Base-by-base conservation (phyloP, 352 stramenopile genomes). In the Pythium volutum region DNA sequence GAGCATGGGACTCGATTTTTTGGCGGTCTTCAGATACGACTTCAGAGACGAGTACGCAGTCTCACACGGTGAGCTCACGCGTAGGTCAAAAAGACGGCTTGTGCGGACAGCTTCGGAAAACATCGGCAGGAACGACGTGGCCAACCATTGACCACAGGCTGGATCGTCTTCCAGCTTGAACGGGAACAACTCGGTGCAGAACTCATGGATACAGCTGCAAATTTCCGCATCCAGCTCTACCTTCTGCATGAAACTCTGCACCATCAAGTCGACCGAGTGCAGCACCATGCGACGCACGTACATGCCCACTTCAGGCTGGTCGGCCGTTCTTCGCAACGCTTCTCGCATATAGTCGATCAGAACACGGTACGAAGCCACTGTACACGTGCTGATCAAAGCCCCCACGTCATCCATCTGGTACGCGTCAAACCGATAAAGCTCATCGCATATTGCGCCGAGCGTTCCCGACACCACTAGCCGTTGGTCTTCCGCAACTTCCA, bases 211-310 rank as follows among this genome's bases (percentile, higher is more conserved):
- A 38, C 81, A 86, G 38, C 75, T 74, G 69, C 81, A 91, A 4
- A 87, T 65, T 4, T 81, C 71, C 34, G 68, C 72, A 61, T 91
- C 67, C 22, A 81, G 75, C 53, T 87, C 70, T n/a, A 90, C 74
- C 29, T 75, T 79, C 39, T 92, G 79, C 65, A 91, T 84, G 41
- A 93, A 68, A 43, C 79, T 89, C 53, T 91, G 71, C 15, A 92
- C 81, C 48, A 93, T 73, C 53, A 77, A 77, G 71, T 93, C 77
- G 3, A 95, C 64, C n/a, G 77, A 79, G 42, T 87, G 79, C 7
- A 95, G 69, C 27, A 89, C 72, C 67, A 95, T 84, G 0, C 86
- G 81, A 18, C 82, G 77, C 26, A 88, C 77, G 43, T 89, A 91
- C 36, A 82, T 23, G 4, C 38, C 49, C n/a, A 55, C 51, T 27